Percentiles rank a stretch among this genome's conserved stretches.
phyloP scores from a whole-genome alignment of 129 eudicot genomes.

The Pulicaria dysenterica region DNA sequence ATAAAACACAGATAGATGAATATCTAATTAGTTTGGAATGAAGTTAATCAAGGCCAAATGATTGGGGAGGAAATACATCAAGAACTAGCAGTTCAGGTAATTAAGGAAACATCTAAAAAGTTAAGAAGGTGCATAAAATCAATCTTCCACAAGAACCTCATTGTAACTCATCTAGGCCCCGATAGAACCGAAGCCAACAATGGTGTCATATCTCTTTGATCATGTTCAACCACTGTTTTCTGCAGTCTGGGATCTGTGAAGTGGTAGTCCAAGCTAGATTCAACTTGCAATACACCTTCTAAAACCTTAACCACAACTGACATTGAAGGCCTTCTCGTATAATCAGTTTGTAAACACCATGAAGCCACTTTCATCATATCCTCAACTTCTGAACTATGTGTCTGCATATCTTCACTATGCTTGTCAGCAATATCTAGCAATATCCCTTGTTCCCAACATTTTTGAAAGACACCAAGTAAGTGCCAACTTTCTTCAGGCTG shows the following conservation, averaged over 20 bases:
- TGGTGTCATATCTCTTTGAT: neutral
- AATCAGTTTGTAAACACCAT: conserved; percentile 41
- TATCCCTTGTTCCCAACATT: conserved; percentile 19
- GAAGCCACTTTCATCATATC: conserved; percentile 42
- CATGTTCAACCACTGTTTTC: neutral
- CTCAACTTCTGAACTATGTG: conserved; percentile 8
- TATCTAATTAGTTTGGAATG: too few species aligned
- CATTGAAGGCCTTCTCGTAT: conserved; percentile 39
- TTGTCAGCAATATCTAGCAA: conserved; percentile 26
- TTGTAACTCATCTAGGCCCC: conserved; percentile 19
- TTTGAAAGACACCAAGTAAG: conserved; percentile 30
- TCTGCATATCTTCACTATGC: conserved; percentile 9
- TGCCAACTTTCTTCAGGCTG: conserved; percentile 32
- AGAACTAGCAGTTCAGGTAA: too few species aligned
- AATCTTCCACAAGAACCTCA: neutral
- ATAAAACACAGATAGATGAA: too few species aligned
- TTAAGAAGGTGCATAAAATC: conserved; percentile 5
- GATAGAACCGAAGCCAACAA: conserved; percentile 19
- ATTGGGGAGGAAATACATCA: too few species aligned
- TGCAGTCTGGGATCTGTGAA: conserved; percentile 30
- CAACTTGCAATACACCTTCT: conserved; percentile 32
- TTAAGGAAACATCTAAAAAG: neutral
- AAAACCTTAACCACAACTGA: conserved; percentile 32
- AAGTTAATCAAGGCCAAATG: too few species aligned
- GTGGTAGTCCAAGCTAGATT: conserved; percentile 29